Base-by-base conservation (phyloP, 805 yeast genomes). In the Candida namnaoensis region DNA sequence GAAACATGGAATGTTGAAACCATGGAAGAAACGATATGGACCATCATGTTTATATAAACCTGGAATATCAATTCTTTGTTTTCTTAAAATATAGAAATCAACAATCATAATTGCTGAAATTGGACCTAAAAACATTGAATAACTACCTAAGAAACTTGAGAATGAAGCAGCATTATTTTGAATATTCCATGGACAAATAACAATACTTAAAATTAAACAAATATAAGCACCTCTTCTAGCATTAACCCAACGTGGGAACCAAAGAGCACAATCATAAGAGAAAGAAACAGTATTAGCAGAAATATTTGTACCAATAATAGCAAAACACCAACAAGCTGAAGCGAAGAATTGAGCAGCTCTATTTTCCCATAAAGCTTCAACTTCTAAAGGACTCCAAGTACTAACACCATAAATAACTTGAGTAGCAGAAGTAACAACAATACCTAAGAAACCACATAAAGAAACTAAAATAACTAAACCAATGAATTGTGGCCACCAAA, bases 161-260 rank as follows among this genome's bases (percentile, higher is more conserved):
- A 85, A 86, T 60, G 71, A 77, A 39, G 75, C 74, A 1, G 88
- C 78, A 23, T 80, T 68, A 5, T 79, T 63, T 54, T 76, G 65
- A 57, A 81, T 69, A 50, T 83, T 72, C 95, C 95, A 86, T 28
- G 95, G 95, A 53, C 88, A 80, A 47, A 82, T 78, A 41, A 76
- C 72, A 45, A 78, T 66, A 2, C 85, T 87, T 42, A 85, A 60
- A 5, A 67, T 61, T 1, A 88, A 87, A 64, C 90, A 82, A 37
- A 87, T 60, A 54, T 82, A 53, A 4, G 64, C 80, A 51, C 84
- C 85, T 51, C 86, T 69, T 54, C 77, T 66, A 41, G 77, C 75
- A 58, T 72, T 78, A 50, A 79, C 57, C 61, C 67, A 78, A 39
- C 71, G 69, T 7, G 85, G 85, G 43, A 76, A 66, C 52, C 78